Base-by-base conservation (phyloP, 176 grass and related monocot species). In the Themeda triandra region DNA sequence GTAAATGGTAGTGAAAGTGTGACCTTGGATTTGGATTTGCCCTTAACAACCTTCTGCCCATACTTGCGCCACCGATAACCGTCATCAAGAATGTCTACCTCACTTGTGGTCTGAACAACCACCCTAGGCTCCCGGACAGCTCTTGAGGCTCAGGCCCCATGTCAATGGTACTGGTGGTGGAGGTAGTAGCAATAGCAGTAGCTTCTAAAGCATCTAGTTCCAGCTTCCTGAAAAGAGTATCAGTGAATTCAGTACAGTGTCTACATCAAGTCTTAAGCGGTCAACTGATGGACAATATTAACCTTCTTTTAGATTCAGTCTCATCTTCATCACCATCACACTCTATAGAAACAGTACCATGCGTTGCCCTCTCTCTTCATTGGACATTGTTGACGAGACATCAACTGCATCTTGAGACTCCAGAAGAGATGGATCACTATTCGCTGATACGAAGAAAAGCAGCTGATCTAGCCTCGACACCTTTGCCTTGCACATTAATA, bases 1-100 rank as follows among this genome's bases (percentile, higher is more conserved):
- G 28, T 18, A 73, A 59, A 83, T 30, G 1, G 48, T 14, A 84
- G 56, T 1, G 4, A 12, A 39, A 45, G 63, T 69, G 51, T 53
- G 67, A 99, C 97, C 97, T 99, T 28, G 97, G 97, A 86, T 99
- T 99, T 76, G 97, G 97, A 70, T 99, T 99, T 59, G n/a, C 97
- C 97, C 86, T 99, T 96, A 75, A 99, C 97, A 64, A 99, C 93
- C 85, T 99, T 99, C 79, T 99, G 93, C 13, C 97, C 97, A 87
- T 99, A 99, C 74, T 99, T 99, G 77, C 93, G 91, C 97, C 97
- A 99, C 54, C 93, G 90, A 68, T 99, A 99, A 17, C 97, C 93
- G 7, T 99, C 97, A 1, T 99, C 97, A 63, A 99, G 97, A 70
- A 99, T 99, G 82, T 99, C 97, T 0, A 99, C 93, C 71, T 99